These are phyloP conservation scores for Pseudoperonospora humuli DNA, from an alignment of 352 stramenopile species.

Conservation along the genomic window DNA sequence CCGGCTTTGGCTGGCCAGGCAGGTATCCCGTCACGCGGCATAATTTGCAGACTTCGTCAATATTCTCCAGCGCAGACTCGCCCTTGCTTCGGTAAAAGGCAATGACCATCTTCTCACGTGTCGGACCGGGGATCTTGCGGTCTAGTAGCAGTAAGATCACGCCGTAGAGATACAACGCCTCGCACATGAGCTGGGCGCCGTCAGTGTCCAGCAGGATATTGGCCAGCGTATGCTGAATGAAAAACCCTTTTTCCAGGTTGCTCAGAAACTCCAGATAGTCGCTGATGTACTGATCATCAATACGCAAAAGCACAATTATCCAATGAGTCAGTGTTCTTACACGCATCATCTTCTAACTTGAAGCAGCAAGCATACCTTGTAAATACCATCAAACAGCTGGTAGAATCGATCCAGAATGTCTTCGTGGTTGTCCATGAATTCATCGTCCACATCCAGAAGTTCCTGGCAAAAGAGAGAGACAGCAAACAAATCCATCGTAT, in stretches of 20 bases:
- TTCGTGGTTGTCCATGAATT: constrained; percentile 88
- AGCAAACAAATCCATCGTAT: constrained; percentile 3
- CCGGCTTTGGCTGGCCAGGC: constrained; percentile 73
- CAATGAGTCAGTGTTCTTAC: not conserved
- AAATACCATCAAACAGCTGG: constrained; percentile 85
- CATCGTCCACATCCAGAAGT: constrained; percentile 85
- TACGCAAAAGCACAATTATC: not conserved
- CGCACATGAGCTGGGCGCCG: constrained; percentile 90
- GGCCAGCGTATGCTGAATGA: constrained; percentile 93
- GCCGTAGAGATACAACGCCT: constrained; percentile 92
- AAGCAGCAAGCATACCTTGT: constrained; percentile 37
- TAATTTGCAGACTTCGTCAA: constrained; percentile 89
- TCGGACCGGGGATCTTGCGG: constrained; percentile 79
- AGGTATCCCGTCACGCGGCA: constrained; percentile 87
- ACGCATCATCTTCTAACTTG: not conserved
- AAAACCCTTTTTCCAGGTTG: constrained; percentile 90
- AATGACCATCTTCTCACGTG: constrained; percentile 90
- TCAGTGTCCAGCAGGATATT: constrained; percentile 92
- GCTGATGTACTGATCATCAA: constrained; percentile 69
- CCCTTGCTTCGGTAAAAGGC: constrained; percentile 84
- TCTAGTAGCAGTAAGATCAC: constrained; percentile 93
- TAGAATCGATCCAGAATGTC: constrained; percentile 86
- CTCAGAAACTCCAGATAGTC: constrained; percentile 90
- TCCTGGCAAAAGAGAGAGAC: constrained; percentile 30
- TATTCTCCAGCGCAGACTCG: constrained; percentile 83